Evolutionary conservation across 2,329 filamentous ascomycete species (phyloP), one percentile per base, ranked within the genome.

Genomic region (Hymenoscyphus linearis): DNA sequence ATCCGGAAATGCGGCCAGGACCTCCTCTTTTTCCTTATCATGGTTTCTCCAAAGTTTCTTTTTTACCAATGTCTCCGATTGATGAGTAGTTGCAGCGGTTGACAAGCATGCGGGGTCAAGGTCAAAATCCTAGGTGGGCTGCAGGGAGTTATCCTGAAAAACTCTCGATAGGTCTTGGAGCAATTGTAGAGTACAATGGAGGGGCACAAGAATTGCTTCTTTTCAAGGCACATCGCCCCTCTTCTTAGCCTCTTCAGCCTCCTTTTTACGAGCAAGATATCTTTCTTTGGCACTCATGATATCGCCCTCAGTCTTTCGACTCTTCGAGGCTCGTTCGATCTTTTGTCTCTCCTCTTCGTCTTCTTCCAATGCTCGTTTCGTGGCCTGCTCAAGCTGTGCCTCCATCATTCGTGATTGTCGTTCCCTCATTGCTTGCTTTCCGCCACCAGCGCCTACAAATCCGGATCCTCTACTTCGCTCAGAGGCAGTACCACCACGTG

Each of bases 361-460:
- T 63, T 87, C 83, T 64, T 91, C 87, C 12, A 88, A 77, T 47
- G 85, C 83, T 58, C 90, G 79, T 77, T 93, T 93, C 25, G 87
- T 80, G 37, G 85, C 81, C 70, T 88, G 82, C 69, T 88, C 89
- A 16, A 95, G 79, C 74, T 95, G 90, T 70, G 87, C 83, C 68
- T 89, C 90, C 64, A 95, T 78, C 89, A 93, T 90, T 61, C 84
- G 83, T 6, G 87, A 88, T 76, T 95, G 90, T 47, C 90, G 79
- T 72, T 92, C 89, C 35, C 90, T 80, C 79, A 87, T 85, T 1
- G 85, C 89, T 68, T 87, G 81, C 69, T 86, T 85, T 60, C 81
- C 80, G 3, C 82, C 72, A 10, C 70, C 80, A 14, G 75, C 72
- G 6, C 77, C 78, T 36, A 79, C 76, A 58, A 76, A 75, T 22